Percentiles rank a stretch among this genome's conserved stretches.
Conservation (phyloP, 2,329 filamentous ascomycete species). For the Trichoderma sp. region DNA sequence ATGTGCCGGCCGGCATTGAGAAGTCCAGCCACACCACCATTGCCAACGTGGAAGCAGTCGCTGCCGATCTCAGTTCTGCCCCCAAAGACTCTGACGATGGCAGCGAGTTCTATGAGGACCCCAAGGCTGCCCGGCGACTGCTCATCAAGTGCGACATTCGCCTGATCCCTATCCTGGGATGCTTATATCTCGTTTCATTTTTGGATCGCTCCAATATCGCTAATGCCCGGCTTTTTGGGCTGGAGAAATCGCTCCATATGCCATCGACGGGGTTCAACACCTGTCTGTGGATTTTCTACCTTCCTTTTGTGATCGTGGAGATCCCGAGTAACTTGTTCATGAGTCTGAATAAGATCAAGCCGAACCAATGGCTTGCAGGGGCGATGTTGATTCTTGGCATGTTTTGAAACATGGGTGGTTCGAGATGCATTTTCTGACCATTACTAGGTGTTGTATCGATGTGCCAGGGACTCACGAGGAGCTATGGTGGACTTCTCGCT, state of each 20-base stretch:
- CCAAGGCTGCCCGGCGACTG: not conserved
- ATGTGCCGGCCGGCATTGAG: not conserved
- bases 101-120: not conserved
- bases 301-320: not conserved
- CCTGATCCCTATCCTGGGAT: slow-evolving; percentile 50
- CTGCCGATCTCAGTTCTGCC: not conserved
- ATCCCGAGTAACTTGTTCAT: slow-evolving; percentile 5
- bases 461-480: not conserved
- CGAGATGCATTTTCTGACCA: not conserved
- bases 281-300: slow-evolving; percentile 6
- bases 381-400: slow-evolving; percentile 1
- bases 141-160: slow-evolving; percentile 24
- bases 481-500: not conserved
- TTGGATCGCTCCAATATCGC: slow-evolving; percentile 52
- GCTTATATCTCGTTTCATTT: slow-evolving; percentile 55
- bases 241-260: not conserved
- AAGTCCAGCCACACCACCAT: not conserved
- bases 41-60: not conserved
- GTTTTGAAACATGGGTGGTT: not conserved
- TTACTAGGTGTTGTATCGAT: not conserved
- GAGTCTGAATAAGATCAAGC: not conserved
- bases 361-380: not conserved
- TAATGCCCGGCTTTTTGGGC: not conserved
- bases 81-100: not conserved
- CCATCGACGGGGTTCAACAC: not conserved